These are phyloP conservation scores for Elsinoe fawcettii DNA, from an alignment of 2,329 filamentous ascomycete genomes.

Conservation along the genomic window DNA sequence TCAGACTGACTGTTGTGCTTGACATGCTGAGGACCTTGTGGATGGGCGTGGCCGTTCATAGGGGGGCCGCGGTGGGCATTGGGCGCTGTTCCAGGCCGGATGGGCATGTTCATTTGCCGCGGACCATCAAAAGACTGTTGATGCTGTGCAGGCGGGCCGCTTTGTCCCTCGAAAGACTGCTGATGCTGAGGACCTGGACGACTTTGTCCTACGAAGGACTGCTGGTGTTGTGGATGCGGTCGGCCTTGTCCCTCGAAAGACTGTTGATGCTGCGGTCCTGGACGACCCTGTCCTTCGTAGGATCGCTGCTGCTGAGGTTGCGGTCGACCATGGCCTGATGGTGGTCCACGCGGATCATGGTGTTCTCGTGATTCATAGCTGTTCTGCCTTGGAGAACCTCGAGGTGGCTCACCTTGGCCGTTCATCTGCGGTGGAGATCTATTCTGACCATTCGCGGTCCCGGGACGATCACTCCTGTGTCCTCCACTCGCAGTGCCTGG, in stretches of 20 bases:
- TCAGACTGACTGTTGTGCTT: slow-evolving; percentile 41
- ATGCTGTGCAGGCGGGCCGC: background rate
- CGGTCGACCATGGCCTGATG: background rate
- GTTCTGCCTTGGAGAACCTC: slow-evolving; percentile 9
- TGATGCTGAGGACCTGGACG: background rate
- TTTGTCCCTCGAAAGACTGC: no score
- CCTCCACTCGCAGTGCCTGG: background rate
- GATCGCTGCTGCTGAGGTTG: background rate
- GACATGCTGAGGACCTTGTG: slow-evolving; percentile 15
- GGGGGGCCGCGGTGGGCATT: background rate
- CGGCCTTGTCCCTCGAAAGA: background rate
- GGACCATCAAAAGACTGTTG: background rate
- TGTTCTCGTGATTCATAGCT: slow-evolving; percentile 12
- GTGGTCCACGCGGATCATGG: background rate
- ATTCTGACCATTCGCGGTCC: background rate
- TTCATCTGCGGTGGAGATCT: background rate
- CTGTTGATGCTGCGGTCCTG: background rate
- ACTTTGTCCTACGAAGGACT: background rate
- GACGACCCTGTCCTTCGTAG: background rate
- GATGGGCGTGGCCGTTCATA: background rate
- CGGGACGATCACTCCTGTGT: background rate
- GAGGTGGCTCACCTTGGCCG: slow-evolving; percentile 12
- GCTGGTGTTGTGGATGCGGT: background rate
- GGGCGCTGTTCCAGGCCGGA: slow-evolving; percentile 3
- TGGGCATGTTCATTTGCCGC: slow-evolving; percentile 5